phyloP scores from a whole-genome alignment of 495 filamentous ascomycete species.

The Amphirosellinia nigrospora region DNA sequence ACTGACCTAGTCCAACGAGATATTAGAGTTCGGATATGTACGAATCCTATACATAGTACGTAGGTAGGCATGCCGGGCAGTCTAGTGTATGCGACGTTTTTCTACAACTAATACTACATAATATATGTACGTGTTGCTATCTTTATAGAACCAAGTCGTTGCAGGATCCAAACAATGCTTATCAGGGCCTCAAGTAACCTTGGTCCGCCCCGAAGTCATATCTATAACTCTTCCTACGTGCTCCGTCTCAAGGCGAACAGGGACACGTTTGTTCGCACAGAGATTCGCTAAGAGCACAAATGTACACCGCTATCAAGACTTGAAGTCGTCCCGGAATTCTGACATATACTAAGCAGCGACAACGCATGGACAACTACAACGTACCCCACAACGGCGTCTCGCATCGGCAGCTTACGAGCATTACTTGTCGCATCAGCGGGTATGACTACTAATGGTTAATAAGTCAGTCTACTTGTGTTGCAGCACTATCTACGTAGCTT shows the following conservation, averaged over 20 bases:
- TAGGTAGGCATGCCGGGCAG: too few relatives aligned
- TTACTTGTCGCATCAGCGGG: conserved; percentile 2
- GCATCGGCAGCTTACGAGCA: conserved; percentile 7
- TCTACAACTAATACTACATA: too few relatives aligned
- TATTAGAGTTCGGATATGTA: too few relatives aligned
- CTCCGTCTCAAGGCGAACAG: background rate
- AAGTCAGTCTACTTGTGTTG: background rate
- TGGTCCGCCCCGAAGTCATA: background rate
- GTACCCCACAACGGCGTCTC: background rate
- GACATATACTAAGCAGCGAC: conserved; percentile 5
- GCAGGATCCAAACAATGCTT: background rate
- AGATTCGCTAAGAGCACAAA: background rate
- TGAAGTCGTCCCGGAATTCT: background rate
- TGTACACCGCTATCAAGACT: conserved; percentile 6
- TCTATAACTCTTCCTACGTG: background rate
- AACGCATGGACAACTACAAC: background rate
- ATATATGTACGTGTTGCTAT: background rate
- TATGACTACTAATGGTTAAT: background rate
- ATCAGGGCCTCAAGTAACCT: background rate
- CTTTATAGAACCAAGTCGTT: background rate
- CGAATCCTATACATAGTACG: too few relatives aligned
- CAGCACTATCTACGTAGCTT: too few relatives aligned
- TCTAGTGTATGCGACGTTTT: too few relatives aligned
- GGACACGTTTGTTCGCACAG: background rate
- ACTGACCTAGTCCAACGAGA: too few relatives aligned